phyloP scores from a whole-genome alignment of 78 protist species.

The Speleostelium caveatum region DNA sequence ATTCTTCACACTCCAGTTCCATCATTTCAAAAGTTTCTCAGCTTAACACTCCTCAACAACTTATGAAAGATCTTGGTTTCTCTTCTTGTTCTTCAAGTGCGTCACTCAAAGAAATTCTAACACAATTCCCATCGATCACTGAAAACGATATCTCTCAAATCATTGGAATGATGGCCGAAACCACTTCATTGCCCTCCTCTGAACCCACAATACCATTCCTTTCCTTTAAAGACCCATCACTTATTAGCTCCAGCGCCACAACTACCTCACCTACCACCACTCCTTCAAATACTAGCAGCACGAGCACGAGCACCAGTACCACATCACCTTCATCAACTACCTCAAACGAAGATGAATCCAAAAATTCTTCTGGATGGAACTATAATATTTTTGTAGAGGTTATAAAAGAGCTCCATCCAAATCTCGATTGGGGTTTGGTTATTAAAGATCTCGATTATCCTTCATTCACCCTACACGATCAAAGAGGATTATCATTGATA shows the following conservation, averaged over 20 bases:
- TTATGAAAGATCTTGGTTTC: slow-evolving; percentile 12
- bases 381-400: slow-evolving; percentile 63
- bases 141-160: slow-evolving; percentile 63
- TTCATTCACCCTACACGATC: slow-evolving; percentile 27
- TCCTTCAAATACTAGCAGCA: neutral
- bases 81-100: slow-evolving; percentile 19
- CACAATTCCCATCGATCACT: slow-evolving; percentile 46
- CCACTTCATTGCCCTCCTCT: neutral
- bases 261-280: slow-evolving; percentile 1
- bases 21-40: slow-evolving; percentile 15
- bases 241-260: neutral
- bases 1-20: slow-evolving; percentile 9
- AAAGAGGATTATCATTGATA: slow-evolving; percentile 65
- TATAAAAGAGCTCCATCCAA: slow-evolving; percentile 60
- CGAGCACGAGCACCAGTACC: neutral
- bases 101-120: slow-evolving; percentile 49
- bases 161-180: slow-evolving; percentile 63
- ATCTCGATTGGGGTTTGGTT: slow-evolving; percentile 65
- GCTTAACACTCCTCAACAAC: slow-evolving; percentile 5
- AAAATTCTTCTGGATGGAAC: slow-evolving; percentile 49
- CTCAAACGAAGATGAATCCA: neutral
- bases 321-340: slow-evolving; percentile 5
- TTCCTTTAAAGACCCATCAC: neutral
- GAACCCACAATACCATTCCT: neutral
- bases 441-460: slow-evolving; percentile 79